Percentiles rank a stretch among this genome's conserved stretches.
phyloP scores from a whole-genome alignment of 106 monocot species.

The Amphibolis antarctica region DNA sequence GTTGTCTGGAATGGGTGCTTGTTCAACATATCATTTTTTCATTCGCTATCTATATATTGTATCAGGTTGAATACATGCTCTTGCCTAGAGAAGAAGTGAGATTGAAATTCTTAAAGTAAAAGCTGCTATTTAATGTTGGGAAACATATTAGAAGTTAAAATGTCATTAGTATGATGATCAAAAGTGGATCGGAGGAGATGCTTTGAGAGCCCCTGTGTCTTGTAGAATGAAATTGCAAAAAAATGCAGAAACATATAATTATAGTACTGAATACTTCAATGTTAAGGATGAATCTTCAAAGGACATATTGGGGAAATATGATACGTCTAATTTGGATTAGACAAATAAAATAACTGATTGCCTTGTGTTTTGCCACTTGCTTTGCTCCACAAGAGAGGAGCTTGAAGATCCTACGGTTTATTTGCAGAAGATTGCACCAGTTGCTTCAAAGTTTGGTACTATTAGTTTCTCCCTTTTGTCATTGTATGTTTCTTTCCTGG shows the following conservation, averaged over 20 bases:
- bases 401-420: constrained; percentile 74
- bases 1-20: background rate
- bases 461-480: background rate
- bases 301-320: constrained; percentile 40
- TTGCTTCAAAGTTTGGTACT: constrained; percentile 75
- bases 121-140: constrained; percentile 29
- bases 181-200: constrained; percentile 69
- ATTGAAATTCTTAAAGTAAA: constrained; percentile 51
- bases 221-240: constrained; percentile 29
- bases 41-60: background rate
- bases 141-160: constrained; percentile 15
- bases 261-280: background rate
- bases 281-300: constrained; percentile 37
- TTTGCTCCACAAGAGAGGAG: constrained; percentile 68
- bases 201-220: constrained; percentile 29
- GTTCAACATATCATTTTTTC: background rate
- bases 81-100: constrained; percentile 48
- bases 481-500: too few species aligned
- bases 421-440: constrained; percentile 65
- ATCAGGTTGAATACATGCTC: constrained; percentile 56
- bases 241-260: constrained; percentile 18
- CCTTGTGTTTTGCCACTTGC: constrained; percentile 68
- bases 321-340: constrained; percentile 72
- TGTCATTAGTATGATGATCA: constrained; percentile 26
- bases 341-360: constrained; percentile 81